phyloP scores from a whole-genome alignment of 192 early-diverging fungal genomes.

The Piromyces sp. region DNA sequence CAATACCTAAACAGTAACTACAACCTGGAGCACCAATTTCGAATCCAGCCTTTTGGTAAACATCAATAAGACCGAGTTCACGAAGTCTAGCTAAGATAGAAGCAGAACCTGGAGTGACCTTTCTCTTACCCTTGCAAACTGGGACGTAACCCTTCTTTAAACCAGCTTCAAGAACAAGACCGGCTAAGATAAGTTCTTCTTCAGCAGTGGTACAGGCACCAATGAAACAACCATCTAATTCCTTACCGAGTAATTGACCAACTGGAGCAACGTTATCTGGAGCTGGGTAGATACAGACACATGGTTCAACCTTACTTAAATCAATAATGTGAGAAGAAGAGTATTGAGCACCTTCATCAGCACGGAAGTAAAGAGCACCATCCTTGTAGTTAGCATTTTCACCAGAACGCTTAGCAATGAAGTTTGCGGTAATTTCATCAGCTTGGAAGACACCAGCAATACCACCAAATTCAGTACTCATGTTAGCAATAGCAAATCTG shows the following conservation, averaged over 20 bases:
- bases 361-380: slow-evolving; percentile 50
- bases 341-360: slow-evolving; percentile 56
- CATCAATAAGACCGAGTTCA: slow-evolving; percentile 49
- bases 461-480: slow-evolving; percentile 73
- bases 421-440: slow-evolving; percentile 55
- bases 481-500: slow-evolving; percentile 63
- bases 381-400: slow-evolving; percentile 51
- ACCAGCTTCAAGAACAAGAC: slow-evolving; percentile 53
- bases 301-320: slow-evolving; percentile 45
- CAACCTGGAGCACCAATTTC: slow-evolving; percentile 57
- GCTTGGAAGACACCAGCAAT: slow-evolving; percentile 69
- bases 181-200: slow-evolving; percentile 63
- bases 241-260: slow-evolving; percentile 31
- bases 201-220: slow-evolving; percentile 70
- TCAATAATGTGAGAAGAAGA: slow-evolving; percentile 56
- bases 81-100: slow-evolving; percentile 62
- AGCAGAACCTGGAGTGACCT: slow-evolving; percentile 58
- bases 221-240: slow-evolving; percentile 64
- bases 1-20: slow-evolving; percentile 64
- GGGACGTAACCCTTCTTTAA: slow-evolving; percentile 50
- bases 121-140: slow-evolving; percentile 38
- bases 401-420: slow-evolving; percentile 37
- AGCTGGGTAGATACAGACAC: slow-evolving; percentile 52
- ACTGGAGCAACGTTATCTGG: slow-evolving; percentile 59
- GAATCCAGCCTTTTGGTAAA: slow-evolving; percentile 60